Conservation (phyloP, 371 early-diverging fungal species). For the Mortierella sp. region DNA sequence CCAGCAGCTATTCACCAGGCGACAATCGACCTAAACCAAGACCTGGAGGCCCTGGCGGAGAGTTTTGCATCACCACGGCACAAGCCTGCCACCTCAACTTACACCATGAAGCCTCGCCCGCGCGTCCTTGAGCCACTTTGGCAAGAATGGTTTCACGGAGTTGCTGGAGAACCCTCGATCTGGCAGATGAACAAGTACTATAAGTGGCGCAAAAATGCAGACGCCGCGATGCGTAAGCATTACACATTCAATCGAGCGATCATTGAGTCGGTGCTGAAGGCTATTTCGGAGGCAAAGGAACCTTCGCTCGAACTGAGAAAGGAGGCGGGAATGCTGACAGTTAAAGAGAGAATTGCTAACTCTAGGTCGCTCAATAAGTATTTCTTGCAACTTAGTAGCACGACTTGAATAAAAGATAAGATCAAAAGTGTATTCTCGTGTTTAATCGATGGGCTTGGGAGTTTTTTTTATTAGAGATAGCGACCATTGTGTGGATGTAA, state of each 20-base stretch:
- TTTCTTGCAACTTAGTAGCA: too few relatives aligned
- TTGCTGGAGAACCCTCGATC: slow-evolving; percentile 22
- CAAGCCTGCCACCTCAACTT: slow-evolving; percentile 7
- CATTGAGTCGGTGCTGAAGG: background rate
- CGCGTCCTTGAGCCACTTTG: slow-evolving; percentile 4
- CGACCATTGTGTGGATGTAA: too few relatives aligned
- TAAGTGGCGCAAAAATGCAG: background rate
- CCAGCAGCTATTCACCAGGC: slow-evolving; percentile 2
- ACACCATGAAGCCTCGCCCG: slow-evolving; percentile 19
- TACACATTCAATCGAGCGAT: background rate
- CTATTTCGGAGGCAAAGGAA: background rate
- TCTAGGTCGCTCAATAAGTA: background rate
- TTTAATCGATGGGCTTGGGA: too few relatives aligned
- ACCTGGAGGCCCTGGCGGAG: slow-evolving; percentile 7
- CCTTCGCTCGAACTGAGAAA: background rate
- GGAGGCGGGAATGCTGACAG: background rate
- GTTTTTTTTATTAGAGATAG: too few relatives aligned
- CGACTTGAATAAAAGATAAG: too few relatives aligned
- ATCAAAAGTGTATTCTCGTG: background rate
- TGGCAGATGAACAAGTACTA: slow-evolving; percentile 19
- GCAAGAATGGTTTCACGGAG: slow-evolving; percentile 33
- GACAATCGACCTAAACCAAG: background rate
- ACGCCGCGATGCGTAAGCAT: background rate
- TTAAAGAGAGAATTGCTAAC: background rate
- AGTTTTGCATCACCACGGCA: slow-evolving; percentile 12